These are phyloP conservation scores for Picea engelmannii DNA, from an alignment of 83 land plant genomes.

Conservation along the genomic window DNA sequence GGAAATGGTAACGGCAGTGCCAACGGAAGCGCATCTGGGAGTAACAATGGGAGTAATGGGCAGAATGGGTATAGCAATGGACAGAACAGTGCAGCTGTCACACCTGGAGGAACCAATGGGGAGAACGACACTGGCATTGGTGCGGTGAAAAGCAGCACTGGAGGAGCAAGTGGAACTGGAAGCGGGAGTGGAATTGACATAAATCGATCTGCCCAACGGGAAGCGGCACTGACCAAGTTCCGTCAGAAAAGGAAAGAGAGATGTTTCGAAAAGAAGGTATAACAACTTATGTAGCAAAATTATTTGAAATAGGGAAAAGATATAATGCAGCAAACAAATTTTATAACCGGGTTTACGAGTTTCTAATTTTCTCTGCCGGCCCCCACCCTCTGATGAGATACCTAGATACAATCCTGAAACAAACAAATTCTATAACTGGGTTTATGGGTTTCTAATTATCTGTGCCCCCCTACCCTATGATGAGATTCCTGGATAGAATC, in stretches of 20 bases:
- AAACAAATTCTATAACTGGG: too few relatives aligned
- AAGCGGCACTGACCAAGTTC: conserved; percentile 86
- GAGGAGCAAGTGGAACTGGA: conserved; percentile 24
- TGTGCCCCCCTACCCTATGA: too few relatives aligned
- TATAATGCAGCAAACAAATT: too few relatives aligned
- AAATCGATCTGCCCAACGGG: conserved; percentile 52
- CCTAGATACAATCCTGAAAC: too few relatives aligned
- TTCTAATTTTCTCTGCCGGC: too few relatives aligned
- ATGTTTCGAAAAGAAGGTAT: conserved; percentile 92
- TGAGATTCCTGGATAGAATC: too few relatives aligned
- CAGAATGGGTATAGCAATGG: conserved; percentile 50
- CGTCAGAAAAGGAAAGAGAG: conserved; percentile 89
- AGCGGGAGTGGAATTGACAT: conserved; percentile 39
- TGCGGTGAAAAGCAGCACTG: conserved; percentile 24
- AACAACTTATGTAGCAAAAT: too few relatives aligned
- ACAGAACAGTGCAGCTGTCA: conserved; percentile 32
- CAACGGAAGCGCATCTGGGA: conserved; percentile 76
- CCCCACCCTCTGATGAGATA: too few relatives aligned
- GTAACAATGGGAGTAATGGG: conserved; percentile 59
- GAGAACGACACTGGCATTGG: conserved; percentile 36
- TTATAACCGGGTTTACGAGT: too few relatives aligned
- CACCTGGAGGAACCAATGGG: conserved; percentile 27
- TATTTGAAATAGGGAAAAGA: too few relatives aligned
- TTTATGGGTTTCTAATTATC: too few relatives aligned
- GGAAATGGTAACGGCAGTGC: conserved; percentile 44